Base-by-base conservation (phyloP, 2,329 filamentous ascomycete species). In the Grosmannia clavigera region DNA sequence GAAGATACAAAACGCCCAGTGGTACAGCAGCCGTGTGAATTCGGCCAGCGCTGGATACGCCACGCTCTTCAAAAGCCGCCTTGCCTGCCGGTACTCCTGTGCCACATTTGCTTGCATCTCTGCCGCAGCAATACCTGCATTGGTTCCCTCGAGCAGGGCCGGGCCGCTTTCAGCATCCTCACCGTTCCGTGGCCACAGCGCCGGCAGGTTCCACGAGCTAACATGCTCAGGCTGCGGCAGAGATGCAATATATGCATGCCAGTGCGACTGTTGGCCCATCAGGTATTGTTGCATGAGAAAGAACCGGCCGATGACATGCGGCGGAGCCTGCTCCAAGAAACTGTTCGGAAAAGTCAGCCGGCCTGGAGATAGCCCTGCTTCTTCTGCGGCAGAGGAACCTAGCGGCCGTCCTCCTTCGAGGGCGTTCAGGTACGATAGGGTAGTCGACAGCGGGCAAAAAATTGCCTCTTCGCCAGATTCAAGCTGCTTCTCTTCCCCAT, bases 261-360 rank as follows among this genome's bases (percentile, higher is more conserved):
- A 91, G 65, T 81, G 82, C 0, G 86, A 87, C 2, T 76, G 67
- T 2, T 71, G 60, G 1, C 80, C 81, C 2, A 78, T 71, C 38
- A 90, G 74, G 67, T 83, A 84, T 68, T 91, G 82, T 62, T 85
- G 81, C 68, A 88, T 77, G 6, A 91, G 76, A 64, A 88, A 86
- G 70, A 90, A 86, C 4, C 85, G 79, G 10, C 82, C 79, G 56
- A 85, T 72, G 60, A 87, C 81, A 64, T 87, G 80, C 0, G 82
- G 78, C 1, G 79, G 78, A 2, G 78, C 70, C 5, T 67, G 66
- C 1, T 74, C 66, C 53, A 86, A 70, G 64, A 88, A 82, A 2
- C 68, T 66, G 0, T 65, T 58, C 0, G 81, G 78, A 55, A 87
- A 80, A 63, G 55, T 61, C 5, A 52, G 2, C 65, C 54, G 2